Evolutionary conservation across 768 basidiomycete species (phyloP).

Genomic region (Suillus cothurnatus): DNA sequence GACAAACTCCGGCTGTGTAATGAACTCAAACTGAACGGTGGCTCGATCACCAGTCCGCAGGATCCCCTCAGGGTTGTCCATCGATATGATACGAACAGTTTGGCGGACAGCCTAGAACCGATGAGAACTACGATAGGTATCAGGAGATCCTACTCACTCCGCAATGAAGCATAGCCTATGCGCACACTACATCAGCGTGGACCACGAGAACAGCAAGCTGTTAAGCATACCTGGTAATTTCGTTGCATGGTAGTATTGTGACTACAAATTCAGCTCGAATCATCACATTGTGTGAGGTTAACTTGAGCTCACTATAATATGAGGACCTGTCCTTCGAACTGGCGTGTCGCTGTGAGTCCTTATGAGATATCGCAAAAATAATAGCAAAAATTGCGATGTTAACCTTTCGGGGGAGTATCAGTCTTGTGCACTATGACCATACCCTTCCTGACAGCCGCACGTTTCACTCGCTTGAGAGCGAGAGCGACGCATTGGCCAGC

Average conservation of each 20-base stretch:
- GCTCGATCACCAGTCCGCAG: conserved; percentile 95
- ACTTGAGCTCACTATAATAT: conserved; percentile 75
- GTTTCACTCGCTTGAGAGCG: conserved; percentile 86
- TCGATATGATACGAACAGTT: conserved; percentile 87
- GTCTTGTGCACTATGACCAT: conserved; percentile 89
- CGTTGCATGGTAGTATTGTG: conserved; percentile 93
- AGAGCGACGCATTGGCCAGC: conserved; percentile 96
- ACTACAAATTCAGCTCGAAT: conserved; percentile 37
- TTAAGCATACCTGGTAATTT: conserved; percentile 77
- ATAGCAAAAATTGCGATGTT: conserved; percentile 10
- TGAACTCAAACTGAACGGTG: conserved; percentile 93
- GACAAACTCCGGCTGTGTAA: conserved; percentile 88
- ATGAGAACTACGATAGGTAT: conserved; percentile 9
- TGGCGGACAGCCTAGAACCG: conserved; percentile 75
- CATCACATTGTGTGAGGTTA: background rate
- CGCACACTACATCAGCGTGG: background rate
- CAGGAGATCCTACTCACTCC: conserved; percentile 52
- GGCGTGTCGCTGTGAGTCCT: conserved; percentile 58
- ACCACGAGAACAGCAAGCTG: background rate
- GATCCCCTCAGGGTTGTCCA: conserved; percentile 88
- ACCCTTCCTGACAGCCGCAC: conserved; percentile 85
- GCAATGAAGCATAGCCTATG: conserved; percentile 89
- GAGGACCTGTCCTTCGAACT: conserved; percentile 93
- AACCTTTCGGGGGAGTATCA: conserved; percentile 78
- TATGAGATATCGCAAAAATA: background rate